Conservation (phyloP, 495 filamentous ascomycete species). For the Acidiella bohemica region DNA sequence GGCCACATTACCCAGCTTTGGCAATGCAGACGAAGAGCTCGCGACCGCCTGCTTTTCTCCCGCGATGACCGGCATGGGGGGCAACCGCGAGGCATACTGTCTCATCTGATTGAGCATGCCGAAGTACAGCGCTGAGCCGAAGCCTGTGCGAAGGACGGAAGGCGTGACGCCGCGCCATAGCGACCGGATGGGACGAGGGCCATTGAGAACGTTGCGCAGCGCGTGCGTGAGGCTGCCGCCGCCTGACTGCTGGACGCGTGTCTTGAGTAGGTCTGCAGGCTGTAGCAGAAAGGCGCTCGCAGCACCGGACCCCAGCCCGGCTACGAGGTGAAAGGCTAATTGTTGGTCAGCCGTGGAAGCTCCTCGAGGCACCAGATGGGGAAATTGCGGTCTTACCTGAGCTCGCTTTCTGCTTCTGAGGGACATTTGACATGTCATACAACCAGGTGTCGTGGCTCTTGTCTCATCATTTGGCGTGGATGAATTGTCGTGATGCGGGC, state of each 20-base stretch:
- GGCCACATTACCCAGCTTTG: constrained; percentile 68
- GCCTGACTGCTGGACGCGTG: constrained; percentile 70
- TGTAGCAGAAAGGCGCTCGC: constrained; percentile 81
- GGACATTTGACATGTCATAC: constrained; percentile 18
- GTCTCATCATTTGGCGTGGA: too few relatives aligned
- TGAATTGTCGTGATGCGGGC: too few relatives aligned
- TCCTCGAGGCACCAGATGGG: too few relatives aligned
- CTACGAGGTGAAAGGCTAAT: constrained; percentile 65
- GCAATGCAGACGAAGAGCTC: constrained; percentile 56
- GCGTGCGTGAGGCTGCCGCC: constrained; percentile 53
- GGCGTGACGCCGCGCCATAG: constrained; percentile 93
- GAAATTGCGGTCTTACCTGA: too few relatives aligned
- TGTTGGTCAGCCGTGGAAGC: too few relatives aligned
- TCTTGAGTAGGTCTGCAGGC: constrained; percentile 94
- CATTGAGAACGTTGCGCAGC: constrained; percentile 52
- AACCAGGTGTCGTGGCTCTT: too few relatives aligned
- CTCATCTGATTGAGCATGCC: constrained; percentile 73
- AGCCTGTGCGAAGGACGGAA: constrained; percentile 79
- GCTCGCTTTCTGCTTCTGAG: constrained; percentile 15
- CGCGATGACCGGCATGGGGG: constrained; percentile 19
- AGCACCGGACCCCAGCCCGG: constrained; percentile 76
- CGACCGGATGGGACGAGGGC: constrained; percentile 48
- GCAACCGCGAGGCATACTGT: constrained; percentile 33
- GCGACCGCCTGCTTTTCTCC: constrained; percentile 5
- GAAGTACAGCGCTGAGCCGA: constrained; percentile 91